A percentile compares a stretch with the other conserved stretches of the same genome.
phyloP scores from a whole-genome alignment of 345 rosid genomes.

The Eucalyptus fibrosa region DNA sequence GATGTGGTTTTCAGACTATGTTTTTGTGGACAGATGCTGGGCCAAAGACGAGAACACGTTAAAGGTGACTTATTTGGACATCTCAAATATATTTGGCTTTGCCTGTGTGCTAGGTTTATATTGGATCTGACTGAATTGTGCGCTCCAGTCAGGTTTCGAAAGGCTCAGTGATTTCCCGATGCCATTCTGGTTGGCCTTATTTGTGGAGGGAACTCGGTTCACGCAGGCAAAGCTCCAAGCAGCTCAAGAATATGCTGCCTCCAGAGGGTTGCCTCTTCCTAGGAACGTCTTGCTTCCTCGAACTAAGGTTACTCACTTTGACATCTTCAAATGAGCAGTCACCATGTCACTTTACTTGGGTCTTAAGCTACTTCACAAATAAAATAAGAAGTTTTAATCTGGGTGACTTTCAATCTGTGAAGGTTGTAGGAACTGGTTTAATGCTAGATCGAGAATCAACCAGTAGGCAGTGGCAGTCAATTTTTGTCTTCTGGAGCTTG shows the following conservation, averaged over 20 bases:
- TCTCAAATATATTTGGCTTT: not conserved
- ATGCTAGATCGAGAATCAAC: not conserved
- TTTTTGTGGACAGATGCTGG: conserved; percentile 86
- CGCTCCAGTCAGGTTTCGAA: conserved; percentile 77
- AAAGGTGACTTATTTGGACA: conserved; percentile 19
- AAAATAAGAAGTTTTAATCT: not conserved
- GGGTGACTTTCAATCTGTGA: not conserved
- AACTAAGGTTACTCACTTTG: conserved; percentile 46
- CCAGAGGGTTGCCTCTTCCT: conserved; percentile 77
- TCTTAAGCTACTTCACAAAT: not conserved
- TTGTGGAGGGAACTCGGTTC: conserved; percentile 97
- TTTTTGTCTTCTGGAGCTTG: not conserved
- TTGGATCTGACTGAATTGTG: conserved; percentile 6
- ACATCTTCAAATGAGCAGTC: not conserved
- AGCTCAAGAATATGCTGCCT: conserved; percentile 81
- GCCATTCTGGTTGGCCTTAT: conserved; percentile 96
- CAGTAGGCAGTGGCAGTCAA: not conserved
- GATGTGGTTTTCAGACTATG: conserved; percentile 96
- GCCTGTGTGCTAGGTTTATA: not conserved
- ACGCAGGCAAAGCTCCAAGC: conserved; percentile 88
- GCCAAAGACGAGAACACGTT: conserved; percentile 72
- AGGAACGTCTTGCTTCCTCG: conserved; percentile 92
- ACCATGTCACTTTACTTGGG: not conserved
- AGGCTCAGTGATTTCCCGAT: conserved; percentile 67
- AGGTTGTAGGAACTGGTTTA: not conserved